These are phyloP conservation scores for Malus sieversii DNA, from an alignment of 306 rosid species.

Conservation along the genomic window DNA sequence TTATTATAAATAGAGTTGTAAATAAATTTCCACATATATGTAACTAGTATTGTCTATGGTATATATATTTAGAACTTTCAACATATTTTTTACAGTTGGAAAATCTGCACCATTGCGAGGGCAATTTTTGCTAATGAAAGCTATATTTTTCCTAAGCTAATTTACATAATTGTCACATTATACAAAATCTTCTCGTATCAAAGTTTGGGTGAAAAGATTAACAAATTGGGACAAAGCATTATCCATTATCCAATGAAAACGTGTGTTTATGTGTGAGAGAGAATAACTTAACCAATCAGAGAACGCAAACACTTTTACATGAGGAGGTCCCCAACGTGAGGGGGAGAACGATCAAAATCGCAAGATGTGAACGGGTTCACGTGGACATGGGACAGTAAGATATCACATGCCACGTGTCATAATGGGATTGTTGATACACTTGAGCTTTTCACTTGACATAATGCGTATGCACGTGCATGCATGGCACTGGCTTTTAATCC, in stretches of 20 bases:
- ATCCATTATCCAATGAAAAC: no score
- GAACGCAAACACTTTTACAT: neutral
- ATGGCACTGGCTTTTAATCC: neutral
- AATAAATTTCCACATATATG: no score
- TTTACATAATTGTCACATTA: neutral
- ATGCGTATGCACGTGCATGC: neutral
- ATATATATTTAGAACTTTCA: no score
- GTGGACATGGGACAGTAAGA: constrained; percentile 20
- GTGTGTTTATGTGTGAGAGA: no score
- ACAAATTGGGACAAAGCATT: no score
- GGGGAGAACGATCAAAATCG: neutral
- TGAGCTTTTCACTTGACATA: neutral
- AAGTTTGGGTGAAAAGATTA: no score
- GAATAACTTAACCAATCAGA: no score
- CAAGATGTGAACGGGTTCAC: constrained; percentile 6
- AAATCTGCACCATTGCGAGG: no score
- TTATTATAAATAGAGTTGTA: no score
- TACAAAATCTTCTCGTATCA: no score
- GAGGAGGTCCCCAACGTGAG: constrained; percentile 21
- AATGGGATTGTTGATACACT: neutral
- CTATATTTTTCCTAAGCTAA: neutral
- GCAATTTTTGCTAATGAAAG: neutral
- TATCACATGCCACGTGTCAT: constrained; percentile 5
- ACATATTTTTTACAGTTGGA: no score
- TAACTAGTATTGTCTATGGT: no score